Base-by-base conservation (phyloP, 176 grass and related monocot genomes). In the Poa annua region DNA sequence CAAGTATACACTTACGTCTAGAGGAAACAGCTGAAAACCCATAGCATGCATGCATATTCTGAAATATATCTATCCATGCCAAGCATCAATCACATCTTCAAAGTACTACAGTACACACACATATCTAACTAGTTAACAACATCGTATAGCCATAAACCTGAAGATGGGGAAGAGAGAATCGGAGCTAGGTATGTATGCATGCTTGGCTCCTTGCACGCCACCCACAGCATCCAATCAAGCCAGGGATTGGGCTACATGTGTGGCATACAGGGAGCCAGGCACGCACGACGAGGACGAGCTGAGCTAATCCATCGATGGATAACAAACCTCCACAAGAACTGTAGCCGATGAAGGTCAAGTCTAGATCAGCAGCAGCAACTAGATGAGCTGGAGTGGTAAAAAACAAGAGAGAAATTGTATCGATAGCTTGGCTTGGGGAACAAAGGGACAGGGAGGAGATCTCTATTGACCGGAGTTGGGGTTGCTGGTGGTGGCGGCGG, bases 211-310 rank as follows among this genome's bases (percentile, higher is more conserved):
- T 94, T 94, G 95, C 92, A 97, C 95, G 92, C 95, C 95, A 97
- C 92, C 92, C 95, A 94, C 90, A 89, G 90, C 78, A 91, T 91
- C 92, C 88, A 91, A 94, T 94, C 95, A 70, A 77, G 34, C 41
- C 62, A 87, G 71, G 83, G 88, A 91, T 92, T 93, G 87, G 82
- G 88, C 86, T 94, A 92, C 86, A 94, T 94, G 95, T 91, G 95
- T 97, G 95, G 95, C 95, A 97, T 97, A 94, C 95, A 97, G 92
- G 95, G 95, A 97, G 95, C 95, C 95, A 97, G 95, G 95, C 95
- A 97, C 88, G 81, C 84, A 80, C 81, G 22, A 81, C 77, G 22
- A 20, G 73, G 71, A 79, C 22, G 6, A 49, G 11, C 68, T 26
- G 3, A 44, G 79, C 71, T 34, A 24, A 61, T 65, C 75, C 51